Base-by-base conservation (phyloP, 2,329 filamentous ascomycete species). In the Pleoardoris graminearum region DNA sequence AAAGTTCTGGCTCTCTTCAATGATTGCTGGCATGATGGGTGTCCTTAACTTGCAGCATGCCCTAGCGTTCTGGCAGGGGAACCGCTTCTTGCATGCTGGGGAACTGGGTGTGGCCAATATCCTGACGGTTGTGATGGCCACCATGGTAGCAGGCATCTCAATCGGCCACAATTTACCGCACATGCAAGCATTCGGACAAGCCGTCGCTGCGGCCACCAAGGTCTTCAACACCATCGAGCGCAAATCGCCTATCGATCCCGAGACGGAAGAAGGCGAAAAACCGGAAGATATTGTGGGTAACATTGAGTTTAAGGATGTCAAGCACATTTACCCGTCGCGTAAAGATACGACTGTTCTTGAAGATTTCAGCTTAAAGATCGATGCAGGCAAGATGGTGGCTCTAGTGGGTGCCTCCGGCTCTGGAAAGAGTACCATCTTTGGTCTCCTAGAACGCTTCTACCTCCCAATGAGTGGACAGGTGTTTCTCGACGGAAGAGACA, bases 161-260 rank as follows among this genome's bases (percentile, higher is more conserved):
- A 78, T 99, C 29, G 91, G 92, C 39, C 95, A 69, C 48, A 70
- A 66, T 37, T 47, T 72, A 17, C 94, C 94, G 0, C 91, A 97
- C 65, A 75, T 87, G 3, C 90, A 96, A 71, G 90, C 93, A 27
- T 96, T 97, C 63, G 89, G 87, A 1, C 90, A 87, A 12, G 89
- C 86, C 33, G 77, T 95, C 5, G 90, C 90, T 27, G 93, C 94
- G 2, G 91, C 90, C 3, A 83, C 85, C 50, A 97, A 97, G 78
- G 96, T 99, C 57, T 97, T 88, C 77, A 89, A 86, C 69, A 97
- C 92, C 1, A 97, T 97, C 61, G 93, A 97, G 72, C 88, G 94
- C 47, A 66, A 77, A 3, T 97, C 94, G 0, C 91, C 93, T 0
- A 79, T 97, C 42, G 89, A 99, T 66, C 86, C 93, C 0, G 84